Conservation (phyloP, 441 rosid species). For the Lepidium campestre region DNA sequence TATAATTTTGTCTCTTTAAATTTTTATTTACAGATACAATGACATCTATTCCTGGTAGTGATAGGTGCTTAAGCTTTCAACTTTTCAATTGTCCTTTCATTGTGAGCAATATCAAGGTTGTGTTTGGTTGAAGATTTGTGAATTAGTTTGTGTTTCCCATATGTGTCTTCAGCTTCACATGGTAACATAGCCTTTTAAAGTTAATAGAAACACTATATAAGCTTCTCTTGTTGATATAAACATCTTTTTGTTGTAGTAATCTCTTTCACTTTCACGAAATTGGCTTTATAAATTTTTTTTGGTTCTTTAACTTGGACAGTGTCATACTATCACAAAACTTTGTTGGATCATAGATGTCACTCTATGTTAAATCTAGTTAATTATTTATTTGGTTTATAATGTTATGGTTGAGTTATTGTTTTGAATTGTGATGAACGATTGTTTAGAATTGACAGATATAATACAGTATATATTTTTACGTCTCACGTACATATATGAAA, state of each 20-base stretch:
- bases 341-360: not conserved
- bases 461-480: too few relatives aligned
- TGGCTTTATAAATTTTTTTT: not conserved
- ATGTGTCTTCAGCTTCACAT: slow-evolving; percentile 4
- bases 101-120: not conserved
- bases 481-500: too few relatives aligned
- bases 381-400: too few relatives aligned
- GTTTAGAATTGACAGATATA: too few relatives aligned
- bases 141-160: not conserved
- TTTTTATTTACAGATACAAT: too few relatives aligned
- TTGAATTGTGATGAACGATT: too few relatives aligned
- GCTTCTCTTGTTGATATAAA: not conserved
- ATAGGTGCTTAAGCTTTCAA: not conserved
- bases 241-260: not conserved
- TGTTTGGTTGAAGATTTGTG: not conserved
- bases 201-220: not conserved
- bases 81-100: not conserved
- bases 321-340: not conserved
- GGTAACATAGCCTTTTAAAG: slow-evolving; percentile 1
- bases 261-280: not conserved
- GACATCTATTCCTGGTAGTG: too few relatives aligned
- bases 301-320: not conserved
- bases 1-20: too few relatives aligned
- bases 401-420: too few relatives aligned
- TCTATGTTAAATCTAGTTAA: not conserved